Evolutionary conservation across 2,329 filamentous ascomycete species (phyloP).

Genomic region (Scedosporium apiospermum): DNA sequence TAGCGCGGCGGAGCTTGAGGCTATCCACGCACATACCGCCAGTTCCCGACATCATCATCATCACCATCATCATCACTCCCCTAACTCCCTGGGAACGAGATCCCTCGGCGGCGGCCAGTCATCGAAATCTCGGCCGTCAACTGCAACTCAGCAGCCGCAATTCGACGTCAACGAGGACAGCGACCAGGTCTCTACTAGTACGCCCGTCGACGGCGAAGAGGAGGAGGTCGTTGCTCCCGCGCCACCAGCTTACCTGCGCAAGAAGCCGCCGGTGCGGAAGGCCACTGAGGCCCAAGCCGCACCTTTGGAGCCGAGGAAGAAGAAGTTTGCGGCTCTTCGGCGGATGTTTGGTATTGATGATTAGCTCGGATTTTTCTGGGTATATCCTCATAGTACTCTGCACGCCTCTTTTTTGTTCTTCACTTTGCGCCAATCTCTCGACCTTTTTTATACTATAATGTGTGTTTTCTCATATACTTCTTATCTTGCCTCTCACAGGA

Average conservation of each 20-base stretch:
- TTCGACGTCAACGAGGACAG: neutral
- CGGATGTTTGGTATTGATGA: slow-evolving; percentile 51
- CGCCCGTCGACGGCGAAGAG: neutral
- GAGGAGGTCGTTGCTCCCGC: neutral
- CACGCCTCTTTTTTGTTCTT: neutral
- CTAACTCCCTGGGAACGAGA: neutral
- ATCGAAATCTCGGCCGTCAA: neutral
- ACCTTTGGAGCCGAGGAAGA: slow-evolving; percentile 26
- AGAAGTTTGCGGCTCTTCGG: slow-evolving; percentile 59
- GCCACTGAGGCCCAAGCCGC: slow-evolving; percentile 5
- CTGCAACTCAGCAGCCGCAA: neutral
- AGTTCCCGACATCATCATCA: neutral
- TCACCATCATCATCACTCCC: neutral
- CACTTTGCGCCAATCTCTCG: neutral
- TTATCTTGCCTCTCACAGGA: too few relatives aligned
- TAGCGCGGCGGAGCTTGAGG: slow-evolving; percentile 40
- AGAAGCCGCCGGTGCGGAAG: neutral
- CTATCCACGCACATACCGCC: slow-evolving; percentile 23
- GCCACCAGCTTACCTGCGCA: neutral
- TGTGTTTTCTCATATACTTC: too few relatives aligned
- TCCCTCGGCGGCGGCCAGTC: neutral
- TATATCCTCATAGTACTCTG: neutral
- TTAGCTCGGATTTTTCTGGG: slow-evolving; percentile 16
- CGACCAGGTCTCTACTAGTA: neutral
- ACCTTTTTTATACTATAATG: too few relatives aligned